Evolutionary conservation across 2,329 filamentous ascomycete genomes (phyloP).

Genomic region (Onygena corvina): DNA sequence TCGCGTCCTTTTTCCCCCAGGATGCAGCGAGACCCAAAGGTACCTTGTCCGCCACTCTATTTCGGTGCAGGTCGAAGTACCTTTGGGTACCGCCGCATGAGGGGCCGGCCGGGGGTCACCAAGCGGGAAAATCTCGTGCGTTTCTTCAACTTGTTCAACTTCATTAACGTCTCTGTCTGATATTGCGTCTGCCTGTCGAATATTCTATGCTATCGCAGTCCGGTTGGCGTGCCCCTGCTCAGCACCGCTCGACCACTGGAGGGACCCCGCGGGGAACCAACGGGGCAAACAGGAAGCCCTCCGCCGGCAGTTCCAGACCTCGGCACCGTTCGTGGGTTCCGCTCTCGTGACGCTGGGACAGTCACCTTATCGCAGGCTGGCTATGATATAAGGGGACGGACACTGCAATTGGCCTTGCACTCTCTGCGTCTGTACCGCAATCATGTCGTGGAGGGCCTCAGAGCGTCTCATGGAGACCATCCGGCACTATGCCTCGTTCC

Average conservation of each 20-base stretch:
- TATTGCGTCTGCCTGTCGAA: no score
- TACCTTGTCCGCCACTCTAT: neutral
- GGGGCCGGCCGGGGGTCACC: neutral
- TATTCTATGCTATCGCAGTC: no score
- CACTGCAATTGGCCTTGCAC: no score
- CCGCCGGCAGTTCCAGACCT: neutral
- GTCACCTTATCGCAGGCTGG: neutral
- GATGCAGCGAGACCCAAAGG: neutral
- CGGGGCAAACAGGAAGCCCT: neutral
- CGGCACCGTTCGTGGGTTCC: neutral
- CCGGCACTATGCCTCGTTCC: conserved; percentile 92
- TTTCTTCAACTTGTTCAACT: conserved; percentile 4
- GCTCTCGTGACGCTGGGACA: conserved; percentile 5
- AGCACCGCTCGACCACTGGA: no score
- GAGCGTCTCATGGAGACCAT: conserved; percentile 92
- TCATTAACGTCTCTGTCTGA: no score
- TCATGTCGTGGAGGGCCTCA: conserved; percentile 61
- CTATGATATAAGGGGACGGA: conserved; percentile 1
- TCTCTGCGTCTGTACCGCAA: neutral
- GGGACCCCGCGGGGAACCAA: neutral
- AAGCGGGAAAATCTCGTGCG: conserved; percentile 4
- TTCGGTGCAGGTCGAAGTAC: neutral
- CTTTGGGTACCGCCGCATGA: neutral
- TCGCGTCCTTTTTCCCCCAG: neutral
- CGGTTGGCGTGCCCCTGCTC: no score